These are phyloP conservation scores for Mycena galericulata DNA, from an alignment of 768 basidiomycete genomes.

Conservation along the genomic window DNA sequence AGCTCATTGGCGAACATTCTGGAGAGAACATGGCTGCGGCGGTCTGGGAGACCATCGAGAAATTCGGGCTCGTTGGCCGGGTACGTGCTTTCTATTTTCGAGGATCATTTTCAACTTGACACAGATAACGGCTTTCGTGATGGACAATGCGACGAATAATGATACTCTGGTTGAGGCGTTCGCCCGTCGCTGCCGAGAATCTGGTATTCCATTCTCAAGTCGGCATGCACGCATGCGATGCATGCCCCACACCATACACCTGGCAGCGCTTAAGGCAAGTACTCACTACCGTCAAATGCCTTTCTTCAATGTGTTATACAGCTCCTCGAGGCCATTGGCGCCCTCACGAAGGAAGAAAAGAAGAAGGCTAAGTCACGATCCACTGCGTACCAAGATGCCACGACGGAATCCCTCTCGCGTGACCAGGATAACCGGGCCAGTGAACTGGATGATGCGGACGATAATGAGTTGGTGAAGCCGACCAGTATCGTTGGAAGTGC, in stretches of 20 bases:
- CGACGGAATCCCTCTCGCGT: neutral
- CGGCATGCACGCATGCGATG: neutral
- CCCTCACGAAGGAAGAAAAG: neutral
- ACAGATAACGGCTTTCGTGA: no score
- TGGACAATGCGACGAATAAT: no score
- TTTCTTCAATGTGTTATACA: neutral
- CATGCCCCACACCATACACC: neutral
- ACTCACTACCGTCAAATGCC: no score
- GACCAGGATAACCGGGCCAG: neutral
- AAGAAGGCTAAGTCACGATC: neutral
- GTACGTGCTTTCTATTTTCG: no score
- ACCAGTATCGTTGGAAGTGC: conserved; percentile 4
- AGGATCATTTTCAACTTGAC: no score
- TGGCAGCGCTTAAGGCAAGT: neutral
- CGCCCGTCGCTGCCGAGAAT: neutral
- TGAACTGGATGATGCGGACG: neutral
- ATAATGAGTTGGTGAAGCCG: neutral
- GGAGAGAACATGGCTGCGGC: neutral
- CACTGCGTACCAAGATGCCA: conserved; percentile 3
- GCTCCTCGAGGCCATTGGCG: neutral
- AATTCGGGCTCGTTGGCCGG: neutral
- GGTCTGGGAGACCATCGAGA: neutral
- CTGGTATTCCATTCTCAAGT: neutral
- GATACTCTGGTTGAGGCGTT: neutral
- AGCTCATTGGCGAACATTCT: neutral